These are phyloP conservation scores for Streptanthus diversifolius DNA, from an alignment of 345 rosid species.

Conservation along the genomic window DNA sequence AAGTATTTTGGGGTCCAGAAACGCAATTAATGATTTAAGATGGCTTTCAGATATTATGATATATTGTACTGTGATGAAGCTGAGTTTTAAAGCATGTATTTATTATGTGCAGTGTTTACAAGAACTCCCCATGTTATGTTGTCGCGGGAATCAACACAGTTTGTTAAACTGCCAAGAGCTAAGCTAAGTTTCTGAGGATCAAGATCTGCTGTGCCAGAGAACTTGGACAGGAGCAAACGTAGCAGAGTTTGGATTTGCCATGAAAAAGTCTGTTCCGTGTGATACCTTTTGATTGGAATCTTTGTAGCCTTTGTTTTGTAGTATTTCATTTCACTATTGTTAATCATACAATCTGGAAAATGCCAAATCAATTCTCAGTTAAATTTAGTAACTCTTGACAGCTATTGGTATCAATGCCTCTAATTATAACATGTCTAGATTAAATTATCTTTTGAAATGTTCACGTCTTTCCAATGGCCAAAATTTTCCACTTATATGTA, in stretches of 20 bases:
- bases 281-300: slow-evolving; percentile 19
- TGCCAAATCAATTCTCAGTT: slow-evolving; percentile 22
- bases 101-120: slow-evolving; percentile 30
- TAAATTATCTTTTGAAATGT: background rate
- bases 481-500: background rate
- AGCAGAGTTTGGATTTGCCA: slow-evolving; percentile 31
- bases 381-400: slow-evolving; percentile 1
- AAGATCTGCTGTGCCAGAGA: slow-evolving; percentile 14
- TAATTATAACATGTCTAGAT: background rate
- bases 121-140: slow-evolving; percentile 29
- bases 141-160: slow-evolving; percentile 22
- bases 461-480: background rate
- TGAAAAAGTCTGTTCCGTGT: slow-evolving; percentile 9
- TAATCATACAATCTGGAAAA: slow-evolving; percentile 10
- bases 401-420: background rate
- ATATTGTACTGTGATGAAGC: slow-evolving; percentile 15
- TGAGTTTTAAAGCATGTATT: background rate
- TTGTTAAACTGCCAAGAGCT: slow-evolving; percentile 26
- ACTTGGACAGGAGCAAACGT: slow-evolving; percentile 22
- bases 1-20: background rate
- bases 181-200: slow-evolving; percentile 23
- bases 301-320: slow-evolving; percentile 14
- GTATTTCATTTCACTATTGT: slow-evolving; percentile 14
- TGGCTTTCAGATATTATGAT: background rate
- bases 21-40: background rate